Conservation (phyloP, 176 grass and related monocot genomes). For the Guadua angustifolia region DNA sequence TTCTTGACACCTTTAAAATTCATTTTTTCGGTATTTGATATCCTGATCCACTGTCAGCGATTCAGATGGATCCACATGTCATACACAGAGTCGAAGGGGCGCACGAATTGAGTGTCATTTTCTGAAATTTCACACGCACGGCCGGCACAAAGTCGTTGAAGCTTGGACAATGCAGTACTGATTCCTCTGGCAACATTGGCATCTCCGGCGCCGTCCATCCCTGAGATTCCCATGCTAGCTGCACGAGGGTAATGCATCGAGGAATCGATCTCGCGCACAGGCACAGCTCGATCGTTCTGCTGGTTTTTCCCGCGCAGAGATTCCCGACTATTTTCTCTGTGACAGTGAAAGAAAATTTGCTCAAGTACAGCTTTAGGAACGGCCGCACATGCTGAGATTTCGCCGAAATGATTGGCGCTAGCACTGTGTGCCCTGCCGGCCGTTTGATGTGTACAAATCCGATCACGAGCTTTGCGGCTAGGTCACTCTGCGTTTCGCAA, state of each 20-base stretch:
- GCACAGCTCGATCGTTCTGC: not conserved
- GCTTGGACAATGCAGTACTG: too few species aligned
- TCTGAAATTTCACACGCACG: too few species aligned
- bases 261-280: constrained; percentile 21
- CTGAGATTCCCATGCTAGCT: constrained; percentile 33
- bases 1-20: too few species aligned
- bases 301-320: constrained; percentile 14
- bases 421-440: not conserved
- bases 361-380: constrained; percentile 30
- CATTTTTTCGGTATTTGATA: too few species aligned
- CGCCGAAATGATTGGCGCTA: constrained; percentile 12
- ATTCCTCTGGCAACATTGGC: not conserved
- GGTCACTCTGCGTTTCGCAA: not conserved
- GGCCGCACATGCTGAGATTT: constrained; percentile 48
- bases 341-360: constrained; percentile 32
- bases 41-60: too few species aligned
- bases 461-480: constrained; percentile 24
- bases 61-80: too few species aligned
- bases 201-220: constrained; percentile 52
- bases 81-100: too few species aligned
- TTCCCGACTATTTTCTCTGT: constrained; percentile 32
- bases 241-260: not conserved
- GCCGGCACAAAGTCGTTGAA: too few species aligned
- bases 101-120: too few species aligned
- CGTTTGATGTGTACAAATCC: not conserved